These are phyloP conservation scores for Jaltomata sinuosa DNA, from an alignment of 257 asterid species.

Conservation along the genomic window DNA sequence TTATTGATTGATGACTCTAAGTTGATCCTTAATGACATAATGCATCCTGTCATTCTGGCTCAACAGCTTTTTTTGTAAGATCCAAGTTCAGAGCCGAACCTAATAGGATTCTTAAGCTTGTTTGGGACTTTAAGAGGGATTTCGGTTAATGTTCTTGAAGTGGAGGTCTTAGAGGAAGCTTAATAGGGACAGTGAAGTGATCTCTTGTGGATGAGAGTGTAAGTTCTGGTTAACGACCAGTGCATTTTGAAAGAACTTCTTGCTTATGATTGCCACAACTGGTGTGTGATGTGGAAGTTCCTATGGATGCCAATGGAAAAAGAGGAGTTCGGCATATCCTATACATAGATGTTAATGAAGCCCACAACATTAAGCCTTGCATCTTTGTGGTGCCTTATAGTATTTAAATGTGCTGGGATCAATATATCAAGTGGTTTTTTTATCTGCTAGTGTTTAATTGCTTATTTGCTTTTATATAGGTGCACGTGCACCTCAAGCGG, in stretches of 20 bases:
- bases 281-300: neutral
- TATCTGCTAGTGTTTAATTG: neutral
- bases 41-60: neutral
- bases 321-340: neutral
- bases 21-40: neutral
- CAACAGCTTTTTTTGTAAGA: neutral
- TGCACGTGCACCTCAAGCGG: conserved; percentile 81
- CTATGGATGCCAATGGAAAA: neutral
- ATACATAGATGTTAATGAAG: neutral
- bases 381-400: neutral
- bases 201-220: neutral
- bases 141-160: neutral
- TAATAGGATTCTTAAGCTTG: neutral
- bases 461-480: conserved; percentile 29
- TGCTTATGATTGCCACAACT: neutral
- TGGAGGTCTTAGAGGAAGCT: neutral
- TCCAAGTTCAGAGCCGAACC: neutral
- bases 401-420: neutral
- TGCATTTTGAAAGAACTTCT: neutral
- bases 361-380: neutral
- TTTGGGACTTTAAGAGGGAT: neutral
- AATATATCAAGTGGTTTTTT: neutral
- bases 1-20: neutral
- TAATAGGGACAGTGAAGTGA: neutral
- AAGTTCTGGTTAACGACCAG: neutral